A percentile compares a stretch with the other conserved stretches of the same genome.
Evolutionary conservation across 2,329 filamentous ascomycete species (phyloP).

Genomic region (Nothomitra cinnamomea): DNA sequence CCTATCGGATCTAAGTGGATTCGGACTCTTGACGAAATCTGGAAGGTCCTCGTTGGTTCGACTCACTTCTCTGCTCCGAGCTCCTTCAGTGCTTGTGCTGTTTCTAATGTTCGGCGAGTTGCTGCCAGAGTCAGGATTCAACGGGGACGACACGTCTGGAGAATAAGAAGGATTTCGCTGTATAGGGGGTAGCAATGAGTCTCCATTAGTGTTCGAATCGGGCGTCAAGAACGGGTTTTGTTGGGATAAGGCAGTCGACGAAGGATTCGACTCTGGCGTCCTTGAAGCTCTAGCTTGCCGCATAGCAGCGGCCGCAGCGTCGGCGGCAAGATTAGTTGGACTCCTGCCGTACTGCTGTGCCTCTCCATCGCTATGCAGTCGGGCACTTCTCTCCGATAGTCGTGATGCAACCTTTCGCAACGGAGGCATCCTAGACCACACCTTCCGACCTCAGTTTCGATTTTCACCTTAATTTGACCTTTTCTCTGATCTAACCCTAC

Average conservation of each 20-base stretch:
- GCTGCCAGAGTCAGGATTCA: conserved; percentile 14
- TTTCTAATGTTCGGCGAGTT: not conserved
- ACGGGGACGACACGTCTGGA: conserved; percentile 17
- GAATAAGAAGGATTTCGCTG: conserved; percentile 12
- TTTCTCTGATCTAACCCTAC: not conserved
- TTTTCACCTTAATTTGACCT: not conserved
- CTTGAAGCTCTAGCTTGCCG: not conserved
- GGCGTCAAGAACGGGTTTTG: not conserved
- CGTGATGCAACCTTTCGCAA: conserved; percentile 13
- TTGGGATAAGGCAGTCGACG: not conserved
- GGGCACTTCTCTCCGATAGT: conserved; percentile 10
- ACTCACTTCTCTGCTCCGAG: too few relatives aligned
- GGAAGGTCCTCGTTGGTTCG: not conserved
- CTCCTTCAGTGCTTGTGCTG: not conserved
- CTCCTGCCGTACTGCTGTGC: conserved; percentile 15
- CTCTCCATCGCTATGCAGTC: conserved; percentile 8
- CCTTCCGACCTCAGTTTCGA: not conserved
- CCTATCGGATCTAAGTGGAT: not conserved
- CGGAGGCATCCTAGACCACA: conserved; percentile 12
- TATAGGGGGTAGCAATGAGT: not conserved
- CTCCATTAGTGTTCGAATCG: not conserved
- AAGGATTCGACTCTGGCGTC: not conserved
- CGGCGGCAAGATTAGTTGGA: conserved; percentile 12
- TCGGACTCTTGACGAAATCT: not conserved
- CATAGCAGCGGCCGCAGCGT: conserved; percentile 9